Base-by-base conservation (phyloP, 257 asterid species). In the Striga asiatica region DNA sequence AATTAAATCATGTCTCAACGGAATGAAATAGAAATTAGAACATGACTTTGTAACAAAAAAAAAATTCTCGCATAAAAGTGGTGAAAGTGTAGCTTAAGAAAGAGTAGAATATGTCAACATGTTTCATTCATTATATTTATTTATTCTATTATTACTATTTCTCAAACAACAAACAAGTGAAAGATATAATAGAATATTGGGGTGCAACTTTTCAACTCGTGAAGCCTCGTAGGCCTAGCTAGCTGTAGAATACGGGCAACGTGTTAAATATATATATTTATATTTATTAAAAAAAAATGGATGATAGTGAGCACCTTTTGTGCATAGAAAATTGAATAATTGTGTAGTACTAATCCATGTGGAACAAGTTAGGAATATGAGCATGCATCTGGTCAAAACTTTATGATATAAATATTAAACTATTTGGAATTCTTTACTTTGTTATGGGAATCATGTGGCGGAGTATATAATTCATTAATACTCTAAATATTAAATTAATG, bases 371-470 rank as follows among this genome's bases (percentile, higher is more conserved):
- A 61, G 49, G 64, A 62, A 69, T 62, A 62, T 14, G 61, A 58
- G 38, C 52, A 66, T 61, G 51, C 60, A 71, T 23, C 50, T 35
- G 58, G 80, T 70, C 74, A 74, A 74, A 6, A 5, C n/a, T 29
- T 49, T 48, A 35, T 58, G 65, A 54, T 65, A 47, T 58, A 61
- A 28, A 14, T 22, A 23, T 38, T 54, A 29, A 5, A 24, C 39
- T 27, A 47, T 64, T 25, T 27, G n/a, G 31, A 54, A 60, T 54
- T 51, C n/a, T 35, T 60, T 54, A 50, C 56, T 57, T 54, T 68
- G 60, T 42, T 71, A 2, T 5, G 17, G 45, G 67, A 34, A 65
- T 60, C 57, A 41, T 49, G 50, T 9, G 27, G 34, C 25, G 21
- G 13, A 35, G 29, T 31, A 43, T 66, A 43, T 56, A 54, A 39